These are phyloP conservation scores for Aaosphaeria arxii DNA, from an alignment of 2,329 filamentous ascomycete species.

Conservation along the genomic window DNA sequence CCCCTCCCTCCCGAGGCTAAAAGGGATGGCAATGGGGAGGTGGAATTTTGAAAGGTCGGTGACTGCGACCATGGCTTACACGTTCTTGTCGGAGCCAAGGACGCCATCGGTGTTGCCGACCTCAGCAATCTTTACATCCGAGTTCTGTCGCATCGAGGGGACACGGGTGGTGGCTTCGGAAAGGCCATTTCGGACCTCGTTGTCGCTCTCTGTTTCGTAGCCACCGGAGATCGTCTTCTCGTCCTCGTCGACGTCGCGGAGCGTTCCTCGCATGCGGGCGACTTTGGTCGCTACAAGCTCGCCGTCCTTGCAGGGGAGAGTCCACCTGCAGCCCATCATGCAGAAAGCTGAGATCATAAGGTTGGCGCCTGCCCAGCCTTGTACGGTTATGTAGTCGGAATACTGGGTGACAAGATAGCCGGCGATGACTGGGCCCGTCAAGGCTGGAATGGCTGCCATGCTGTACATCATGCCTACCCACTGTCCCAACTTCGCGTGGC, in stretches of 20 bases:
- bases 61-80: too few species aligned
- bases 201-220: too few species aligned
- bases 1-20: too few species aligned
- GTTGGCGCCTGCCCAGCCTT: conserved; percentile 46
- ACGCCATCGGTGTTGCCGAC: neutral
- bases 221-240: too few species aligned
- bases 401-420: conserved; percentile 45
- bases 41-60: too few species aligned
- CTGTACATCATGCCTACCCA: conserved; percentile 56
- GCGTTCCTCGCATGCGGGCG: neutral
- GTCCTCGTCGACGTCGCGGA: too few species aligned
- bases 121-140: neutral
- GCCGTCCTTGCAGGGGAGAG: conserved; percentile 29
- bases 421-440: conserved; percentile 48
- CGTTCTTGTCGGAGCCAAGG: too few species aligned
- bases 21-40: too few species aligned
- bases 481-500: conserved; percentile 45
- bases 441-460: conserved; percentile 42
- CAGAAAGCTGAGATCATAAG: conserved; percentile 41
- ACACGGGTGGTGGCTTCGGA: too few species aligned
- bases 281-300: conserved; percentile 14
- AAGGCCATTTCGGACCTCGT: too few species aligned
- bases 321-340: conserved; percentile 36
- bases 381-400: conserved; percentile 43
- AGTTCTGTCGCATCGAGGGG: neutral